These are phyloP conservation scores for Neonectria sp. DNA, from an alignment of 2,329 filamentous ascomycete species.

Conservation along the genomic window DNA sequence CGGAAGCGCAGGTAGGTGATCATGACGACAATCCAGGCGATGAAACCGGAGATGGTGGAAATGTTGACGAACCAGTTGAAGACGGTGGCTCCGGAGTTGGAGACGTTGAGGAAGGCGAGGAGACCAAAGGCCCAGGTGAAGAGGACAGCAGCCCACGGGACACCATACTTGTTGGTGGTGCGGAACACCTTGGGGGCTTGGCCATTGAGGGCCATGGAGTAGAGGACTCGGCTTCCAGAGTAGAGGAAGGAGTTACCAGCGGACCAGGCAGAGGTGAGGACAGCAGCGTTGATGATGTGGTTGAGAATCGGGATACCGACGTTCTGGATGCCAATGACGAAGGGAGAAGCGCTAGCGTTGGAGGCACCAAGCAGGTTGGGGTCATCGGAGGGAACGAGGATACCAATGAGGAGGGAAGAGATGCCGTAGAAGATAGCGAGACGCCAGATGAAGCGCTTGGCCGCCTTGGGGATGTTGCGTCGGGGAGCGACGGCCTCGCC, in stretches of 20 bases:
- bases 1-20: slow-evolving; percentile 73
- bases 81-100: slow-evolving; percentile 71
- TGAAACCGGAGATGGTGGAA: slow-evolving; percentile 72
- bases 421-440: slow-evolving; percentile 76
- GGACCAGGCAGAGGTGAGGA: slow-evolving; percentile 77
- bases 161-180: slow-evolving; percentile 71
- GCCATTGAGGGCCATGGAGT: slow-evolving; percentile 76
- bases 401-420: slow-evolving; percentile 73
- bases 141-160: slow-evolving; percentile 69
- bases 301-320: slow-evolving; percentile 75
- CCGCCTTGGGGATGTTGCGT: slow-evolving; percentile 77
- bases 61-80: slow-evolving; percentile 76
- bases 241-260: slow-evolving; percentile 75
- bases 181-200: slow-evolving; percentile 76
- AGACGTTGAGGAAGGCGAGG: slow-evolving; percentile 79
- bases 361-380: slow-evolving; percentile 70
- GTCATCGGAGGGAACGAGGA: slow-evolving; percentile 77
- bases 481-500: slow-evolving; percentile 76
- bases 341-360: slow-evolving; percentile 71
- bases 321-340: slow-evolving; percentile 78
- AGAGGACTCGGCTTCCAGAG: slow-evolving; percentile 78
- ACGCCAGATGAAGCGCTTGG: slow-evolving; percentile 73
- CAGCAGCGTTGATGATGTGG: slow-evolving; percentile 78
- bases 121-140: slow-evolving; percentile 72
- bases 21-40: slow-evolving; percentile 73